phyloP scores from a whole-genome alignment of 2,329 filamentous ascomycete genomes.

The Ophiostoma sp. region DNA sequence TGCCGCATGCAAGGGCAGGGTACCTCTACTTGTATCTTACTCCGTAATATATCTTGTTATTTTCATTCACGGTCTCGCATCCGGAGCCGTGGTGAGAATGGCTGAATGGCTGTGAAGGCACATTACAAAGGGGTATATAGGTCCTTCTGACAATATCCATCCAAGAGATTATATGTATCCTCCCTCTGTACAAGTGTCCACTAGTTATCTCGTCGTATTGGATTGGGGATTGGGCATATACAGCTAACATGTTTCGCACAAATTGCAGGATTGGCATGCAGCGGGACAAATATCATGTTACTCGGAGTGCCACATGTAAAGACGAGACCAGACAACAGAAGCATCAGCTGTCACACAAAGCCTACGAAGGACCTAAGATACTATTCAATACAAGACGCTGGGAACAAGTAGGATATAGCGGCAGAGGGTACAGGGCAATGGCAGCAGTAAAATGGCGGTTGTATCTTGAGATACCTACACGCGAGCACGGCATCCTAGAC shows the following conservation, averaged over 20 bases:
- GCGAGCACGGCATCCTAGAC: neutral
- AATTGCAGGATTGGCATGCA: too few relatives aligned
- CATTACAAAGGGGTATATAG: too few relatives aligned
- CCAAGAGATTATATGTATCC: too few relatives aligned
- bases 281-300: too few relatives aligned
- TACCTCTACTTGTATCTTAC: neutral
- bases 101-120: too few relatives aligned
- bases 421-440: neutral
- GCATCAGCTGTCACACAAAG: neutral
- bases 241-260: too few relatives aligned
- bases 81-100: neutral
- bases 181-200: too few relatives aligned
- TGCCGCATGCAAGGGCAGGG: neutral
- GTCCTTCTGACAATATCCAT: neutral
- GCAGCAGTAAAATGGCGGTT: neutral
- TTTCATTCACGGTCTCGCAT: neutral
- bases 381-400: neutral
- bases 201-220: too few relatives aligned
- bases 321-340: neutral
- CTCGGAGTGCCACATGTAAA: neutral
- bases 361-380: neutral
- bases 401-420: neutral
- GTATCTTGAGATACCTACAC: neutral
- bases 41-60: neutral
- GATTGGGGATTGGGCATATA: too few relatives aligned